Evolutionary conservation across 139 green algal species (phyloP).

Genomic region (Chlamydomonas sp.): DNA sequence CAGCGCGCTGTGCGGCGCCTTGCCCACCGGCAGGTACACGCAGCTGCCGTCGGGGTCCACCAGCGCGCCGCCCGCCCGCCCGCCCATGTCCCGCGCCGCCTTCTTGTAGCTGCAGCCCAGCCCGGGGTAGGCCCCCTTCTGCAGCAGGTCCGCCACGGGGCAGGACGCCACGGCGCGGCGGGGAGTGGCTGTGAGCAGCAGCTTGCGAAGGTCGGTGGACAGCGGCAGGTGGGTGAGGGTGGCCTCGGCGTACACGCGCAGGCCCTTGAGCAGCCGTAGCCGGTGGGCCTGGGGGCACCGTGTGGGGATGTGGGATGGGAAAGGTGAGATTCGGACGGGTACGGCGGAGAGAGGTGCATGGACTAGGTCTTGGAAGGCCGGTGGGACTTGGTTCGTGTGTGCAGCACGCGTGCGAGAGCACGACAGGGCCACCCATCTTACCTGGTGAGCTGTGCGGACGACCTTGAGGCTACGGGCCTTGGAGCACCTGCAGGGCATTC

Average conservation of each 20-base stretch:
- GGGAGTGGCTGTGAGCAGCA: background rate
- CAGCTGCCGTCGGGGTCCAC: background rate
- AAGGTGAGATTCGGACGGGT: no score
- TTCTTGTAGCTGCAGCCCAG: background rate
- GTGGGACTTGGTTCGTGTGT: no score
- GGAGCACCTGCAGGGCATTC: background rate
- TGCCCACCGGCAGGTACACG: constrained; percentile 7
- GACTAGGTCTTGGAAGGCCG: no score
- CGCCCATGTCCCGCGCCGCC: background rate
- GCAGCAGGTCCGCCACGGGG: background rate
- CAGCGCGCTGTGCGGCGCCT: background rate
- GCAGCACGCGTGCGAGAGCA: no score
- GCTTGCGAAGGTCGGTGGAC: background rate
- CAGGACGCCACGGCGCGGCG: background rate
- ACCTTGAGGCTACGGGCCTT: constrained; percentile 14
- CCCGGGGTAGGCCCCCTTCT: background rate
- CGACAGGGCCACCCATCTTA: no score
- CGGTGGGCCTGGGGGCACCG: background rate
- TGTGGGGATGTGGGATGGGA: no score
- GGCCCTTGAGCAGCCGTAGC: background rate
- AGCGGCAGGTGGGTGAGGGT: constrained; percentile 17
- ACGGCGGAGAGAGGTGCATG: no score
- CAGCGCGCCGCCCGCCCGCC: background rate
- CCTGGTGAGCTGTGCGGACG: background rate
- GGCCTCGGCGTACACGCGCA: constrained; percentile 8